Evolutionary conservation across 805 yeast species (phyloP).

Genomic region (Vanderwaltozyma tropicalis): DNA sequence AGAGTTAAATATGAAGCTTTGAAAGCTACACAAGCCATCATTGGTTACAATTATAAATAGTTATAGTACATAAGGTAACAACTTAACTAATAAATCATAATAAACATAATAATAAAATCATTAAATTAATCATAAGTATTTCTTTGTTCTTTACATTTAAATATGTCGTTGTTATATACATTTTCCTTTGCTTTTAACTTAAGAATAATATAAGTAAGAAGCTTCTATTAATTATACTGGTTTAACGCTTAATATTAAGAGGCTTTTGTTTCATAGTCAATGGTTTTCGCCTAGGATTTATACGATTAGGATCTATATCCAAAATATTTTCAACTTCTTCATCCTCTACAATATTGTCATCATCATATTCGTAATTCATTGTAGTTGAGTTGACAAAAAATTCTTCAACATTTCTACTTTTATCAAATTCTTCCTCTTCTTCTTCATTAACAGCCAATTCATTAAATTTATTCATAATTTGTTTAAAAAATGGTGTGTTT

Average conservation of each 20-base stretch:
- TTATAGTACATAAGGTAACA: neutral
- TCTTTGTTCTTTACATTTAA: no score
- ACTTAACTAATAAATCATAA: neutral
- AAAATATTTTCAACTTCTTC: conserved; percentile 7
- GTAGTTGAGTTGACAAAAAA: conserved; percentile 18
- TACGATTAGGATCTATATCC: neutral
- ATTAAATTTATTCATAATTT: conserved; percentile 20
- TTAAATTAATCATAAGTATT: no score
- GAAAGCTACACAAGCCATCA: conserved; percentile 88
- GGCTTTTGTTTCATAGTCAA: neutral
- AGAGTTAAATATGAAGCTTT: conserved; percentile 92
- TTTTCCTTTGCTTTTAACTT: no score
- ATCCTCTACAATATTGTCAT: conserved; percentile 12
- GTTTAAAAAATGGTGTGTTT: conserved; percentile 9
- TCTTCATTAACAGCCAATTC: conserved; percentile 26
- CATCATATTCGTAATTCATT: conserved; percentile 21
- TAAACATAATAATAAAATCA: neutral
- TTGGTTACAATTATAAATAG: conserved; percentile 52
- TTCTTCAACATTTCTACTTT: conserved; percentile 9
- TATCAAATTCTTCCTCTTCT: conserved; percentile 24
- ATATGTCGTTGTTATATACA: no score
- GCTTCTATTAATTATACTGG: no score
- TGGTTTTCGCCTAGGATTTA: neutral
- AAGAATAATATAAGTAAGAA: no score
- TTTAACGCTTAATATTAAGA: no score